Conservation (phyloP, 78 protist genomes). For the Dictyostelium citrinum region DNA sequence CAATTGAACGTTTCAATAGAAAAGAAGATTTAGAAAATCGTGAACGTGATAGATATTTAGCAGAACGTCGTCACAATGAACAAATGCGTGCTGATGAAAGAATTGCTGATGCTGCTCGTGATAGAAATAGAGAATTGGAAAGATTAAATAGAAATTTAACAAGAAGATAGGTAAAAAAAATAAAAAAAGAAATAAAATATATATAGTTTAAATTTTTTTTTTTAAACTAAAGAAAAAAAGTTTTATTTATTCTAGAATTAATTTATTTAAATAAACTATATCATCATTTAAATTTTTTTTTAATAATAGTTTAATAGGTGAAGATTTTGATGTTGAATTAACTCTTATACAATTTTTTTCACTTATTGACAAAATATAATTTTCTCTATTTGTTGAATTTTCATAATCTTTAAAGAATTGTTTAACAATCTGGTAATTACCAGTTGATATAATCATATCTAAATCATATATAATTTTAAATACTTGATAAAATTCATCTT, state of each 20-base stretch:
- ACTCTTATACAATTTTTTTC: not conserved
- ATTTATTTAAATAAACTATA: not conserved
- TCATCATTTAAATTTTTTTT: not conserved
- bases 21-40: not conserved
- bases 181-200: not conserved
- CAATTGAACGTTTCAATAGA: conserved; percentile 31
- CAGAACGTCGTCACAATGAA: conserved; percentile 7
- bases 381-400: not conserved
- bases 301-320: not conserved
- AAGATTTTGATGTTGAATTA: not conserved
- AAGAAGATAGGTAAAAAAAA: not conserved
- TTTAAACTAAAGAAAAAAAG: too few species aligned
- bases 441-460: not conserved
- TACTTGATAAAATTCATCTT: not conserved
- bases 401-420: not conserved
- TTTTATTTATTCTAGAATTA: not conserved
- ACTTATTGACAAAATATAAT: not conserved
- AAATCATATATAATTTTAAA: not conserved
- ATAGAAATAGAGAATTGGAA: conserved; percentile 26
- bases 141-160: conserved; percentile 33
- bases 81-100: conserved; percentile 23
- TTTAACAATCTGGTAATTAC: not conserved
- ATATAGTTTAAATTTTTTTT: not conserved
- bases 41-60: not conserved
- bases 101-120: not conserved